Evolutionary conservation across 768 basidiomycete genomes (phyloP).

Genomic region (Coprinellus micaceus): DNA sequence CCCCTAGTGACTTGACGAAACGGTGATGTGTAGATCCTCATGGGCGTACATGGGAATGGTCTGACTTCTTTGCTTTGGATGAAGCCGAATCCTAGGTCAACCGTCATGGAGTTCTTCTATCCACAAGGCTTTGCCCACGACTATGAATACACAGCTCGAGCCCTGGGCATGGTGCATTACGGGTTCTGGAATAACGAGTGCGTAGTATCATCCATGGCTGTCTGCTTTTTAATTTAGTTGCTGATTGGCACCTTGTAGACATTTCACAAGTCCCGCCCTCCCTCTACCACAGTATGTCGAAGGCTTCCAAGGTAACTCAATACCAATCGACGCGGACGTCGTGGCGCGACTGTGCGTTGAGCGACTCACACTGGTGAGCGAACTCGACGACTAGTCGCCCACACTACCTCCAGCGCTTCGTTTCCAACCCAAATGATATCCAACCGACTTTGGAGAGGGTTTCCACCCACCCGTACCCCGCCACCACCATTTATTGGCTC

Average conservation of each 20-base stretch:
- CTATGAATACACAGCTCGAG: conserved; percentile 78
- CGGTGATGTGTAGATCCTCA: conserved; percentile 63
- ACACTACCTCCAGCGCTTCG: no score
- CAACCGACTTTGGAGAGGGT: no score
- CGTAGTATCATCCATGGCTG: no score
- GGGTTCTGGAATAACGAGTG: conserved; percentile 81
- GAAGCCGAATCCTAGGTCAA: conserved; percentile 76
- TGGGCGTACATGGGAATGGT: conserved; percentile 93
- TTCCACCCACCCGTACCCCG: no score
- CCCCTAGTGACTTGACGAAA: conserved; percentile 2
- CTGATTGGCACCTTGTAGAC: no score
- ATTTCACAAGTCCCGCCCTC: conserved; percentile 69
- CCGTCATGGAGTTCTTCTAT: conserved; percentile 91
- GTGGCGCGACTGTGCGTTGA: conserved; percentile 62
- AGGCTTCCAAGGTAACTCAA: conserved; percentile 85
- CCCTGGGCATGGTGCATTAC: conserved; percentile 79
- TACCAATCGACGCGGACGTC: conserved; percentile 72
- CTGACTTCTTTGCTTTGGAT: conserved; percentile 89
- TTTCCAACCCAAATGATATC: no score
- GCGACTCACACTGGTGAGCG: conserved; percentile 52
- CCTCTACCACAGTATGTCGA: conserved; percentile 73
- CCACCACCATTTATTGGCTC: no score
- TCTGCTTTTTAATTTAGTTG: no score
- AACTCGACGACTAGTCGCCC: conserved; percentile 52
- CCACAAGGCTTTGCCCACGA: conserved; percentile 82